phyloP scores from a whole-genome alignment of 1,139 yeast genomes.

The Yamadazyma aaseri region DNA sequence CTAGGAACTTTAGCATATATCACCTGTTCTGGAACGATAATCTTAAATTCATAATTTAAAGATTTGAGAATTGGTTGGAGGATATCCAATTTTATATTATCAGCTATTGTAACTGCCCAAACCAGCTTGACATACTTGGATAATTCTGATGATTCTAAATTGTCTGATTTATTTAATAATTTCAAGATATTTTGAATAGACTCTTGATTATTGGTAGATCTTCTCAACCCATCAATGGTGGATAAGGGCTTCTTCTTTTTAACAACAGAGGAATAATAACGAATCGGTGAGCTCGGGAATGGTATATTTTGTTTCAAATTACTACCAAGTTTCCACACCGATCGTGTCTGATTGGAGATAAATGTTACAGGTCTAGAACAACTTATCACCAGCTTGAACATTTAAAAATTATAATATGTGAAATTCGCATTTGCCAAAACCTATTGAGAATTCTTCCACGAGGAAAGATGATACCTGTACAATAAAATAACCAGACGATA shows the following conservation, averaged over 20 bases:
- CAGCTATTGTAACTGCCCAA: conserved; percentile 17
- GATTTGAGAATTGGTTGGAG: conserved; percentile 3
- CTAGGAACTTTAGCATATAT: conserved; percentile 27
- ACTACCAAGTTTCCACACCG: no score
- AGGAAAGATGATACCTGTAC: no score
- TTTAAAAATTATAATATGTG: not conserved
- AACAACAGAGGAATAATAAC: conserved; percentile 1
- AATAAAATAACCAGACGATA: no score
- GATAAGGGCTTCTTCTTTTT: conserved; percentile 18
- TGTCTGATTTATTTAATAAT: conserved; percentile 11
- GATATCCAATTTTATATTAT: conserved; percentile 12
- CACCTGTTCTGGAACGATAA: conserved; percentile 72
- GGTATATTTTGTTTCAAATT: no score
- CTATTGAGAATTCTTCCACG: no score
- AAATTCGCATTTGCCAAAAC: not conserved
- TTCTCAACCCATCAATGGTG: conserved; percentile 16
- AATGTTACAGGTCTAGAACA: no score
- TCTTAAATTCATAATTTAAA: conserved; percentile 13
- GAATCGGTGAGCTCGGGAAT: not conserved
- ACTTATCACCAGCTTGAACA: no score
- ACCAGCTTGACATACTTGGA: conserved; percentile 13
- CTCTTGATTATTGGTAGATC: conserved; percentile 16
- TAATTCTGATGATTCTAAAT: conserved; percentile 8
- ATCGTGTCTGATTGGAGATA: no score
- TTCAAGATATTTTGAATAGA: conserved; percentile 13